Base-by-base conservation (phyloP, 495 filamentous ascomycete species). In the Margaritispora aquatica region DNA sequence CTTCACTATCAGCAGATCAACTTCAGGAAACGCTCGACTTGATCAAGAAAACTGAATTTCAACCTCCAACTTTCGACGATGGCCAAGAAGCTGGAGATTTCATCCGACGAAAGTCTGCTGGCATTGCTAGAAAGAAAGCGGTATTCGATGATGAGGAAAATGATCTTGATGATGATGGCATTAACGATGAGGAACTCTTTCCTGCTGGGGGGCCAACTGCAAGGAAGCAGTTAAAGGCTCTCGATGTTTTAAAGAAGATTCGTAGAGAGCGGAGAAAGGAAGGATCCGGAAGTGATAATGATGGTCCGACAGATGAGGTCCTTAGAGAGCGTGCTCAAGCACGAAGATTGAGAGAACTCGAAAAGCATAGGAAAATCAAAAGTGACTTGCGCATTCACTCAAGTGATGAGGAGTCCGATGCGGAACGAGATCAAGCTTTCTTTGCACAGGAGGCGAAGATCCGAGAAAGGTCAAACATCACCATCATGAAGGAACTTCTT, bases 321-420 rank as follows among this genome's bases (percentile, higher is more conserved):
- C 60, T 65, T 1, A 69, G 79, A n/a, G 76, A 73, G 49, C 62
- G 71, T 10, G 63, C 71, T 11, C 73, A 71, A 41, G 77, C 72
- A 51, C 71, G 70, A 31, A 80, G 81, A 61, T 70, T 80, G 52
- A 76, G 78, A 46, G 76, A 88, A 60, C 71, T 81, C 21, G 85
- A 84, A 55, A 87, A 89, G 68, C 76, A 80, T 57, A 75, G 75
- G 20, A 87, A 87, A 69, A 89, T 96, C 70, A 97, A 96, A 77
- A 92, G 87, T 68, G 83, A 83, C 20, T 71, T 93, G 38, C 95
- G 84, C 69, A 87, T 98, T 34, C 79, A 86, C 60, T 81, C 84
- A 34, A 89, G 85, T 68, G 88, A 90, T 60, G 90, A 94, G 56
- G 90, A 95, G 60, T 83, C 77, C n/a, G 87, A 88, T 55, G 80